Base-by-base conservation (phyloP, 345 rosid genomes). In the Camelina hispida region DNA sequence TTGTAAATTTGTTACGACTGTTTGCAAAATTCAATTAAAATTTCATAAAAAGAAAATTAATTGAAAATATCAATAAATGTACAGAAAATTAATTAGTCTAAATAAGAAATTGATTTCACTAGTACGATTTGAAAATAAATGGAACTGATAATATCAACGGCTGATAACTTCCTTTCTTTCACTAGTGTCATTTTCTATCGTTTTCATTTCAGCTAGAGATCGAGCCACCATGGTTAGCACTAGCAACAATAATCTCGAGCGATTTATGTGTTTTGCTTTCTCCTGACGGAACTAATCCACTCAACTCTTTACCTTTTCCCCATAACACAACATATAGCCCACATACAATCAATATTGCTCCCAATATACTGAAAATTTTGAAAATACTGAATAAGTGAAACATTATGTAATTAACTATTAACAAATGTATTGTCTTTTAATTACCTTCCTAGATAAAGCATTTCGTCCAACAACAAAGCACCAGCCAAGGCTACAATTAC, bases 291-390 rank as follows among this genome's bases (percentile, higher is more conserved):
- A 56, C 55, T 22, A 38, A 47, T 62, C 58, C 66, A 72, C 68
- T 73, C 65, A 30, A 77, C 79, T 85, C 91, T 34, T 74, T 77
- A 47, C 51, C n/a, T 54, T 87, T 79, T 5, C 85, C 86, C 93
- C 91, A 90, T n/a, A 84, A 50, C 64, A 88, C 90, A 34, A 23
- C 51, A 61, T 87, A 89, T 4, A 85, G 9, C 7, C 89, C 87
- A 6, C 71, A 64, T 12, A 88, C 69, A 9, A 90, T 85, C 62
- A 90, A 28, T 0, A 66, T 68, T 51, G 78, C 81, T 68, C 89
- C 93, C 15, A 83, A n/a, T 37, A 85, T 23, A 72, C 91, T 88
- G 81, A 51, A 57, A 30, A 10, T 20, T 37, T 62, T 20, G 34
- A 37, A 62, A 18, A 54, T 35, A 15, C 20, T 11, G 22, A 20